These are phyloP conservation scores for Pythium utonaiense DNA, from an alignment of 352 stramenopile species.

Conservation along the genomic window DNA sequence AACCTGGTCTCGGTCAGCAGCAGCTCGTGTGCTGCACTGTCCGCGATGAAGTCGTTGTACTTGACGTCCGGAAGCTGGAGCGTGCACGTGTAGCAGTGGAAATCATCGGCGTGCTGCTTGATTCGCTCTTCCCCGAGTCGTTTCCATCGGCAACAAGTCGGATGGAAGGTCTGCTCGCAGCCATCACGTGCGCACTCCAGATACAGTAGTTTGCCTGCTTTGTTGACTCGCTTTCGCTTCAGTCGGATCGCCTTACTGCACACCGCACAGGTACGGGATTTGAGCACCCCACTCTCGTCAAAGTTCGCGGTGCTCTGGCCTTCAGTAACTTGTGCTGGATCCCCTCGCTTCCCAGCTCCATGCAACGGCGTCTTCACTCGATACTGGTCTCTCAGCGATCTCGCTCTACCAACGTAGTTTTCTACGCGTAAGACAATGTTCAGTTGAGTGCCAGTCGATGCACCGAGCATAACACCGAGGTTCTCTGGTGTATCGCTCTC, in stretches of 20 bases:
- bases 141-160: conserved; percentile 65
- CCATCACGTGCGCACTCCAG: conserved; percentile 44
- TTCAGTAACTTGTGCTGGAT: conserved; percentile 1
- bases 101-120: conserved; percentile 19
- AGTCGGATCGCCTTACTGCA: conserved; percentile 46
- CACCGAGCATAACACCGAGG: conserved; percentile 48
- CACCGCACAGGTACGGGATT: conserved; percentile 43
- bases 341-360: background rate
- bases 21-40: conserved; percentile 29
- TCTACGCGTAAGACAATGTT: conserved; percentile 49
- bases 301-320: conserved; percentile 47
- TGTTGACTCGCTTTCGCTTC: conserved; percentile 14
- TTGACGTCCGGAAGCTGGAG: conserved; percentile 28
- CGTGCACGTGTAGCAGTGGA: conserved; percentile 50
- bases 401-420: conserved; percentile 45
- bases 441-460: conserved; percentile 42
- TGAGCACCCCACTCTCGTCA: conserved; percentile 48
- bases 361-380: conserved; percentile 19
- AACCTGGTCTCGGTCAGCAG: conserved; percentile 55
- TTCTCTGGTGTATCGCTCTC: conserved; percentile 57
- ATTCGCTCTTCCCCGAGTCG: conserved; percentile 29
- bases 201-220: conserved; percentile 6
- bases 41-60: conserved; percentile 69
- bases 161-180: conserved; percentile 60
- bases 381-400: conserved; percentile 47